phyloP scores from a whole-genome alignment of 2,329 filamentous ascomycete genomes.

The Zopfia rhizophila region DNA sequence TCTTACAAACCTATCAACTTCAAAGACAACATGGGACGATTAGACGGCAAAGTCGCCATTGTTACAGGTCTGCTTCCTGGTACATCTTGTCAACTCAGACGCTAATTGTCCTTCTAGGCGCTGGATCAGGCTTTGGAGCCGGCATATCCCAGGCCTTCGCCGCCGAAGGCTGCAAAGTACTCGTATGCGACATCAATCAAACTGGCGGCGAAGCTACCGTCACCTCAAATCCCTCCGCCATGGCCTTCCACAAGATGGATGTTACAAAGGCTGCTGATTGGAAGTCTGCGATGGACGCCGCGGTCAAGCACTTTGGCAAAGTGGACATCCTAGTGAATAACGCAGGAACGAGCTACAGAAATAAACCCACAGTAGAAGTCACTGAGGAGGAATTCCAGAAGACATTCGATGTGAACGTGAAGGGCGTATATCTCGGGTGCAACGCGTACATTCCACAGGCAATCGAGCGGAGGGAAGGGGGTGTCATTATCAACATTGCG shows the following conservation, averaged over 20 bases:
- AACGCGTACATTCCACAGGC: conserved; percentile 70
- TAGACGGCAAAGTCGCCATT: conserved; percentile 66
- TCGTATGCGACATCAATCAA: conserved; percentile 70
- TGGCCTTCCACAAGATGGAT: conserved; percentile 57
- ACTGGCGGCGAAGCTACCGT: conserved; percentile 63
- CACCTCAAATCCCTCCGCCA: conserved; percentile 49
- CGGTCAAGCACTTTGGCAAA: conserved; percentile 62
- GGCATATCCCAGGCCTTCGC: conserved; percentile 70
- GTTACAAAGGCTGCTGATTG: conserved; percentile 65
- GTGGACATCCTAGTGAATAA: conserved; percentile 72
- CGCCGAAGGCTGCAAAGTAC: conserved; percentile 68
- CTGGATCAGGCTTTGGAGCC: conserved; percentile 71
- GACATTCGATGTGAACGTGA: conserved; percentile 75
- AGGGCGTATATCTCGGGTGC: conserved; percentile 71
- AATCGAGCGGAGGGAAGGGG: conserved; percentile 65
- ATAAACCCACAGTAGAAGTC: conserved; percentile 68
- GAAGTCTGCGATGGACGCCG: conserved; percentile 63
- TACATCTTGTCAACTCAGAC: conserved; percentile 3
- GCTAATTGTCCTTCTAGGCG: conserved; percentile 53
- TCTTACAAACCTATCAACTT: background rate
- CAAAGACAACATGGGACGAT: conserved; percentile 48
- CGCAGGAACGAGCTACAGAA: conserved; percentile 66
- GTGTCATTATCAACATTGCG: conserved; percentile 72
- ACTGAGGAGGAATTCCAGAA: conserved; percentile 73
- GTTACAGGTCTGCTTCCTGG: conserved; percentile 58